Base-by-base conservation (phyloP, 257 asterid species). In the Nicotiana tomentosiformis region DNA sequence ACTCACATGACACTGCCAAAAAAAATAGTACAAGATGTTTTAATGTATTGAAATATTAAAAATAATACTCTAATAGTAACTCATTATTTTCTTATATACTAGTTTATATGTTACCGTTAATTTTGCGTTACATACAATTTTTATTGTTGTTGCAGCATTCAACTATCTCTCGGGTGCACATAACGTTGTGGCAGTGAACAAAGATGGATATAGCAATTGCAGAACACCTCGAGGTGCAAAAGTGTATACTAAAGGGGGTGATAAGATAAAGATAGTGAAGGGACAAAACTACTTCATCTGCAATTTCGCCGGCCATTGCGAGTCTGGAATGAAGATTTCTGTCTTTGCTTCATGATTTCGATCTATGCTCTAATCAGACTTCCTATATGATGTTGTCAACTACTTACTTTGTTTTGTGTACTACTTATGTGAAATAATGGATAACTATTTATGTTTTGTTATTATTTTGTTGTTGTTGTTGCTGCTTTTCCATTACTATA, bases 251-350 rank as follows among this genome's bases (percentile, higher is more conserved):
- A 86, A 78, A 5, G 98, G 98, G 20, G 86, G 78, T 0, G 97
- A 93, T 78, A 85, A 77, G 86, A 85, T 93, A 2, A 91, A 79
- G 82, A 87, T 93, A 1, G 86, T 3, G 0, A 93, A 83, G 86
- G 97, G 97, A 8, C 80, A 11, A 33, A 89, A 86, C 84, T 93
- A 10, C 90, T 92, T 93, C 93, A 91, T 93, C 77, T 93, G 97
- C 91, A 87, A 8, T 56, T 7, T 67, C 35, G 37, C 86, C 0
- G 86, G 93, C 20, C 97, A 93, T n/a, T 93, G 97, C 39, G 15
- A 69, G 7, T 72, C 90, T 32, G 93, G 93, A 61, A 93, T 93
- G 97, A 93, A 90, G 89, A 86, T 91, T 20, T 89, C 93, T n/a
- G 43, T 90, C 58, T 56, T 35, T 76, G 93, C 91, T 43, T 9